Evolutionary conservation across 106 monocot species (phyloP), one percentile per base, ranked within the genome.

Genomic region (Phalaenopsis equestris): DNA sequence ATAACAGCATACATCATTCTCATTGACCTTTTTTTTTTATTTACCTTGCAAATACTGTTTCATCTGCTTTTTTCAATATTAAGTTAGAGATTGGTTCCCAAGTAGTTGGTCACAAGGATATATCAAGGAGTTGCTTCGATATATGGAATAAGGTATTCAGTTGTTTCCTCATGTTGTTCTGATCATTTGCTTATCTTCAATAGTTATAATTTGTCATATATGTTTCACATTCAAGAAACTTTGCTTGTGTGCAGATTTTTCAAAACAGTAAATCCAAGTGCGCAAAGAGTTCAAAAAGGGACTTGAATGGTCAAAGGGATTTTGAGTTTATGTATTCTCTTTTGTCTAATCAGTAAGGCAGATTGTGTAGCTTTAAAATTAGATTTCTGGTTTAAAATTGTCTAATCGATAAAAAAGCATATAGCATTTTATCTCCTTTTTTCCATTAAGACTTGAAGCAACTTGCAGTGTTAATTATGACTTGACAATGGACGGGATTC

Each of bases 401-500:
- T 9, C 1, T 1, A 70, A 70, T 39, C 39, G 38, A 70, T 39
- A 70, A 70, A 12, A 52, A 70, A 9, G 12, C 38, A 70, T 12
- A 12, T 39, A 19, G 5, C 37, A 41, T 68, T 37, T 57, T 68
- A 14, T 74, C 17, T 12, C 12, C 12, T 74, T 43, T 76, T 49
- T 9, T 23, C 21, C 6, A 24, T 73, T 77, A 11, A 68, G 67
- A 75, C 76, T 76, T 41, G 81, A 67, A 45, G 36, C 79, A 16
- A 82, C 52, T 68, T 80, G 80, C 89, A 99, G 98, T 81, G 98
- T 94, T 86, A 94, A 99, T 78, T 91, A 99, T 84, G 98, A 94
- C 77, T 82, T 99, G 85, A 94, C 90, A n/a, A 90, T 99, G 89
- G 94, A 94, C 82, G 98, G 94, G n/a, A 93, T 99, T 81, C 88